These are phyloP conservation scores for Aspergillus egyptiacus DNA, from an alignment of 495 filamentous ascomycete species.

Conservation along the genomic window DNA sequence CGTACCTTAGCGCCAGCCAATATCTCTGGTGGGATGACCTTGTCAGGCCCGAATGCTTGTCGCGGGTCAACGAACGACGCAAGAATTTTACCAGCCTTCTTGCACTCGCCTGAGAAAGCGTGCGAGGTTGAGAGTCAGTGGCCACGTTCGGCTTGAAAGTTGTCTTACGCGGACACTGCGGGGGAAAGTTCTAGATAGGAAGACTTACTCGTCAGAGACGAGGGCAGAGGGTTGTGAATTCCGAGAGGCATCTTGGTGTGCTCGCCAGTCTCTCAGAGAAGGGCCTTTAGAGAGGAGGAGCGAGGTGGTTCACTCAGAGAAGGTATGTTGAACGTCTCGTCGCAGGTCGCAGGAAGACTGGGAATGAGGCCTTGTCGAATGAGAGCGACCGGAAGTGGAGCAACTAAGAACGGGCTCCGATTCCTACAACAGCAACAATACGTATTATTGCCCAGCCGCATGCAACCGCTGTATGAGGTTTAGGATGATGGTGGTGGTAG, in stretches of 20 bases:
- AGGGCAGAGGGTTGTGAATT: slow-evolving; percentile 64
- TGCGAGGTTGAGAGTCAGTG: slow-evolving; percentile 22
- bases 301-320: not conserved
- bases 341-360: slow-evolving; percentile 15
- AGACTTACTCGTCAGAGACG: slow-evolving; percentile 56
- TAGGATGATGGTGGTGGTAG: too few relatives aligned
- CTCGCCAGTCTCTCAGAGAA: slow-evolving; percentile 11
- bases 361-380: slow-evolving; percentile 25
- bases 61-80: slow-evolving; percentile 90
- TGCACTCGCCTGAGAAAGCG: slow-evolving; percentile 65
- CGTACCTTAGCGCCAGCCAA: slow-evolving; percentile 85
- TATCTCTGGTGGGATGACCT: slow-evolving; percentile 90
- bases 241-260: slow-evolving; percentile 49
- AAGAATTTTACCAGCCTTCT: slow-evolving; percentile 87
- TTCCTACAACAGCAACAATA: too few relatives aligned
- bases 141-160: slow-evolving; percentile 12
- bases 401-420: slow-evolving; percentile 19
- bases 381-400: slow-evolving; percentile 32
- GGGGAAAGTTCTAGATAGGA: slow-evolving; percentile 26
- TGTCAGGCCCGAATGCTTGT: slow-evolving; percentile 94
- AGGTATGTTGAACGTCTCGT: slow-evolving; percentile 15
- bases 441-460: too few relatives aligned
- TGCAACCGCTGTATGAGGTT: too few relatives aligned
- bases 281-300: not conserved
- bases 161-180: slow-evolving; percentile 26